Base-by-base conservation (phyloP, 805 yeast species). In the Metschnikowia aberdeeniae region DNA sequence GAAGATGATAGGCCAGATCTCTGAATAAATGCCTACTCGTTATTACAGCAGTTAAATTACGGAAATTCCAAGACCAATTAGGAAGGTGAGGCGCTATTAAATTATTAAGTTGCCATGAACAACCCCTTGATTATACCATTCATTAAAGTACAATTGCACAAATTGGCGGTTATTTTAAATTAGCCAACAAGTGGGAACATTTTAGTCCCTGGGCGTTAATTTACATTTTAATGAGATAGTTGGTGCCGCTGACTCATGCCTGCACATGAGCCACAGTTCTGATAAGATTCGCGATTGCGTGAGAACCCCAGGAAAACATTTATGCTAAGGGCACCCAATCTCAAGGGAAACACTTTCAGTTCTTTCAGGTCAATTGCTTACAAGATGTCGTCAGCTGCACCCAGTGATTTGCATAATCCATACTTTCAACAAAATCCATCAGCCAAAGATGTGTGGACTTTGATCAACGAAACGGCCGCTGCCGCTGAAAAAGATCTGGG, bases 391-490 rank as follows among this genome's bases (percentile, higher is more conserved):
- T 32, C 43, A 14, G 31, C 36, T 10, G 5, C 36, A 13, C 57
- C 64, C 6, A 60, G 53, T 27, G 40, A 63, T 6, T 61, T 70
- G 40, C 81, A 78, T 58, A 82, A 82, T 55, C 83, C 84, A 0
- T 84, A 85, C 63, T 86, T 86, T 67, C 56, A 58, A 43, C 62
- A 58, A 46, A 74, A 81, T 40, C 75, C 83, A 31, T 80, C 81
- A 12, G 81, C 84, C 36, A 88, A 89, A 60, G 99, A 93, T 64
- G 90, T 93, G 38, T 93, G 99, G 99, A 77, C 95, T 2, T 70
- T 93, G 53, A 87, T 95, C 66, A 93, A 93, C 61, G 98, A 90
- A 59, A 85, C 99, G 2, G 97, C 98, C 0, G 95, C 95, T 3
- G 80, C 79, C 4, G 89, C 95, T 11, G 84, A 82, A 50, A 68